phyloP scores from a whole-genome alignment of 495 filamentous ascomycete genomes.

The Pseudoneurospora amorphoporcata region DNA sequence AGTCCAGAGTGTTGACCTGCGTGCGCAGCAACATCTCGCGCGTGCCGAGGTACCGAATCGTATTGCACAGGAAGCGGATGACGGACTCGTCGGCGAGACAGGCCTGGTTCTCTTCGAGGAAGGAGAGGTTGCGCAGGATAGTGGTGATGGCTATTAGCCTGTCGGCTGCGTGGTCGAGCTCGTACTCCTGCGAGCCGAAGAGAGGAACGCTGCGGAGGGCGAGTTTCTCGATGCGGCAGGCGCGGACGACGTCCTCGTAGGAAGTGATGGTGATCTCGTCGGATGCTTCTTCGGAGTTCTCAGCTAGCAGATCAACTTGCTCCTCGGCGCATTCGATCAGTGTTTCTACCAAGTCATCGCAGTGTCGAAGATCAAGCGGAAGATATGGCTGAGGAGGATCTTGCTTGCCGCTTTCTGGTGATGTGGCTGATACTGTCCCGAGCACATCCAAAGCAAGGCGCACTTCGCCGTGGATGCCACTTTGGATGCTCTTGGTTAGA shows the following conservation, averaged over 20 bases:
- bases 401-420: constrained; percentile 40
- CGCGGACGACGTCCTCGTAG: constrained; percentile 81
- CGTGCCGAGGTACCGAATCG: constrained; percentile 81
- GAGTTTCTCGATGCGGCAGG: constrained; percentile 59
- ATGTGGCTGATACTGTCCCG: constrained; percentile 57
- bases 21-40: constrained; percentile 76
- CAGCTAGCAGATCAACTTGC: constrained; percentile 66
- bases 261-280: constrained; percentile 68
- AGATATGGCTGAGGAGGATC: constrained; percentile 23
- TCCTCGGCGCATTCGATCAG: constrained; percentile 86
- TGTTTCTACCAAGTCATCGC: constrained; percentile 80
- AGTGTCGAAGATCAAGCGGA: constrained; percentile 49
- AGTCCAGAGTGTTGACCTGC: constrained; percentile 74
- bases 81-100: constrained; percentile 63
- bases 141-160: constrained; percentile 84
- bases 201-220: constrained; percentile 56
- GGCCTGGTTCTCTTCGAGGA: constrained; percentile 58
- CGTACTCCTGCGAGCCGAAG: constrained; percentile 70
- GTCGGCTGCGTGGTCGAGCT: constrained; percentile 79
- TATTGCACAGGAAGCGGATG: constrained; percentile 66
- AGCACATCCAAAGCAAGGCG: constrained; percentile 80
- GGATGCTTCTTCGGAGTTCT: constrained; percentile 72
- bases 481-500: constrained; percentile 86
- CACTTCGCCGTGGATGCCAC: constrained; percentile 79
- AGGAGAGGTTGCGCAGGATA: constrained; percentile 87